Evolutionary conservation across 768 basidiomycete species (phyloP), one percentile per base, ranked within the genome.

Genomic region (Leccinum variicolor): DNA sequence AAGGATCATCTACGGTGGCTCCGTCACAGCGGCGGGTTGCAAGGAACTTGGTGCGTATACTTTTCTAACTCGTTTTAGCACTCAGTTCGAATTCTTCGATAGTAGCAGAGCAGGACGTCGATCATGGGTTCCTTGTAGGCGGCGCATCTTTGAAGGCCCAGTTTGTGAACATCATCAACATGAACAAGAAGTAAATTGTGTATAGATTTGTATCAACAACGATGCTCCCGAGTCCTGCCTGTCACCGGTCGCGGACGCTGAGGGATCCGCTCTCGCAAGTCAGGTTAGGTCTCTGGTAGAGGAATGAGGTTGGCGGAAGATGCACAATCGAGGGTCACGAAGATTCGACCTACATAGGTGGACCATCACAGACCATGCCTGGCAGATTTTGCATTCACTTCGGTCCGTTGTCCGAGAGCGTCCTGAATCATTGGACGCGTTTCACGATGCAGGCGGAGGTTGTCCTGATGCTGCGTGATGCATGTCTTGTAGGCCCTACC

Each of bases 111-210:
- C 77, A 77, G 11, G 96, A 98, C 69, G 87, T 98, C 48, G 96
- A 98, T n/a, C n/a, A n/a, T 72, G 96, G 96, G 9, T 98, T 98
- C 89, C 86, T 98, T 63, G 96, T 98, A 39, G 96, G 95, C 25
- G 95, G 96, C 23, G 96, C 96, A 33, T 98, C 95, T 14, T 83
- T 99, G 75, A 99, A 98, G 78, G 94, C 95, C 41, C 95, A 98
- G 75, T 97, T 98, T 66, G 85, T 90, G 49, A 79, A 95, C 59
- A 96, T 97, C 69, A 85, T 95, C 81, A 95, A 94, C 66, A 79
- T 81, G 36, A 86, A 73, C 64, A 76, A 67, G 62, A 19, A 62
- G 33, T 72, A 58, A 58, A 33, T 49, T 6, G 48, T 31, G 14
- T 13, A 6, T 10, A 14, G 41, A 10, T 21, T 46, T 29, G 28